Conservation (phyloP, 2,329 filamentous ascomycete species). For the Epichloe gansuensis region DNA sequence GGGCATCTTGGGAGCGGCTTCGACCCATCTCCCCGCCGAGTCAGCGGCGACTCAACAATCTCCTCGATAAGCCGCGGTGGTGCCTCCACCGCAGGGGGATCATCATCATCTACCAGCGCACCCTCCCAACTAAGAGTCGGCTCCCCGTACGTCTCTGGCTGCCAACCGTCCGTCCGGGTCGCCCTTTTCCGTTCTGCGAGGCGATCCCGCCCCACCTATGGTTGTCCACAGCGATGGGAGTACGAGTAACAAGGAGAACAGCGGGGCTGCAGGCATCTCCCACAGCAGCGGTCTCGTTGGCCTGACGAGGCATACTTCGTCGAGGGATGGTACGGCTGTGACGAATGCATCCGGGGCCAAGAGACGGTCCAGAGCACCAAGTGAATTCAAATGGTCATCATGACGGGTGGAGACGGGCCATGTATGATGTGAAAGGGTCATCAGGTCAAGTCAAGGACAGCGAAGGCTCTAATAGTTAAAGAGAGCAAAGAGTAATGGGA, state of each 20-base stretch:
- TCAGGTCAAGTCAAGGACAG: background rate
- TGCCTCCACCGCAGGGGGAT: constrained; percentile 3
- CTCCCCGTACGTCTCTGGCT: constrained; percentile 25
- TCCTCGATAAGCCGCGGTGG: constrained; percentile 12
- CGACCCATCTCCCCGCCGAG: constrained; percentile 29
- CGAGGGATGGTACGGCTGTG: constrained; percentile 3
- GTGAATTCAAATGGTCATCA: constrained; percentile 15
- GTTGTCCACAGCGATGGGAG: constrained; percentile 27
- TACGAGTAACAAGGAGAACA: constrained; percentile 28
- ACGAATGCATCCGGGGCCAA: constrained; percentile 10
- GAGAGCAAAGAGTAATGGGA: background rate
- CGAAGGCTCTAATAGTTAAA: background rate
- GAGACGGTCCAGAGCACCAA: constrained; percentile 16
- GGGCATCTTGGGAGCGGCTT: constrained; percentile 2
- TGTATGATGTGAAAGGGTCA: background rate
- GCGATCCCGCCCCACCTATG: constrained; percentile 15
- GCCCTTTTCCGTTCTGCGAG: constrained; percentile 7
- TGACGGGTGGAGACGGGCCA: constrained; percentile 6
- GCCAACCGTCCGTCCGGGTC: constrained; percentile 14
- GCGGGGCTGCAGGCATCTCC: background rate
- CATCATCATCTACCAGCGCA: background rate
- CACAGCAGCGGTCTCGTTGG: background rate
- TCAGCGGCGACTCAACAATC: constrained; percentile 28
- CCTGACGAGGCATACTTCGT: background rate
- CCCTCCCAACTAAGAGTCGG: constrained; percentile 22